phyloP scores from a whole-genome alignment of 176 grass and related monocot species.

The Oropetium thomaeum region DNA sequence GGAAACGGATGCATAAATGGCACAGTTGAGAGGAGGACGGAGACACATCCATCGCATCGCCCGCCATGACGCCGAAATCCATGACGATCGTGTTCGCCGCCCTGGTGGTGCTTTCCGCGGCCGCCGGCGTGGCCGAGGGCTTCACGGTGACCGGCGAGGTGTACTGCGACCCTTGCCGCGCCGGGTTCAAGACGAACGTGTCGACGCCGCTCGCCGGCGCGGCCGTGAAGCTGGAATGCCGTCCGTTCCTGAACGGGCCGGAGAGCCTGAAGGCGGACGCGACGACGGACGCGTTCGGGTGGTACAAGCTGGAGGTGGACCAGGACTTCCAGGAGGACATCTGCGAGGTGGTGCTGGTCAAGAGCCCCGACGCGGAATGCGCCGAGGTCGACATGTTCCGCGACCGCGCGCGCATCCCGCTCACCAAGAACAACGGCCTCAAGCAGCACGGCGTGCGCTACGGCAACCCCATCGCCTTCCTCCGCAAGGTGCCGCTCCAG shows the following conservation, averaged over 20 bases:
- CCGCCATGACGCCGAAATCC: too few species aligned
- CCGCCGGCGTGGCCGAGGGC: constrained; percentile 36
- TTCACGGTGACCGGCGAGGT: constrained; percentile 62
- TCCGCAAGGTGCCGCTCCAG: constrained; percentile 52
- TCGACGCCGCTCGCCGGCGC: constrained; percentile 41
- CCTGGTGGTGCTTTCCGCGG: neutral
- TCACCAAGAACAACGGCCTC: constrained; percentile 60
- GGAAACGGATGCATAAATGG: neutral
- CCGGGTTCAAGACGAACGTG: constrained; percentile 65
- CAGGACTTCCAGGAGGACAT: constrained; percentile 65
- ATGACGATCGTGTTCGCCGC: neutral
- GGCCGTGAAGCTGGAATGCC: constrained; percentile 66
- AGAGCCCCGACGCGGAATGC: constrained; percentile 53
- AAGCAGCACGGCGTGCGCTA: constrained; percentile 39
- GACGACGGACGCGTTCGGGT: constrained; percentile 48
- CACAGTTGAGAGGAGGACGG: too few species aligned
- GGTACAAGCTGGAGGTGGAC: constrained; percentile 50
- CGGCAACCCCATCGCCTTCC: constrained; percentile 62
- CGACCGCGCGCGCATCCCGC: constrained; percentile 48
- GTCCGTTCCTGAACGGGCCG: constrained; percentile 12
- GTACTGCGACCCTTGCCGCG: constrained; percentile 84
- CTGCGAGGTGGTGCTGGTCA: constrained; percentile 64
- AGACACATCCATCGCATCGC: neutral
- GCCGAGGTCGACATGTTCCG: constrained; percentile 40
- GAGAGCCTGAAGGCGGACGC: constrained; percentile 36